These are phyloP conservation scores for Smallanthus sonchifolius DNA, from an alignment of 129 eudicot genomes.

Conservation along the genomic window DNA sequence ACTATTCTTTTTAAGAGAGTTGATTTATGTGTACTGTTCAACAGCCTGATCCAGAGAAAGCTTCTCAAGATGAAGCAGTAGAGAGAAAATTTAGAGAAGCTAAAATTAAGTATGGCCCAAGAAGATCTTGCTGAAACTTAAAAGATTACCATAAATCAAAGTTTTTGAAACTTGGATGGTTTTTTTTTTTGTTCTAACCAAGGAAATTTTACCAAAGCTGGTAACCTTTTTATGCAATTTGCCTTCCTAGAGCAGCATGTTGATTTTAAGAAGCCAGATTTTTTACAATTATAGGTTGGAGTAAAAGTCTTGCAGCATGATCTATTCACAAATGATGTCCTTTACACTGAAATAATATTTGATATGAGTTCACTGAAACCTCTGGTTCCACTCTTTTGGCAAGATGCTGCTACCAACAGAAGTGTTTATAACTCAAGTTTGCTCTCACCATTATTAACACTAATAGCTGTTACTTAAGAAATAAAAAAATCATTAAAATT, in stretches of 20 bases:
- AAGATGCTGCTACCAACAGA: slow-evolving; percentile 29
- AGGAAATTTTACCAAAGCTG: not conserved
- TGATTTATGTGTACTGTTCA: slow-evolving; percentile 3
- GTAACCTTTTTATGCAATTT: not conserved
- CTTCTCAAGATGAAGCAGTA: slow-evolving; percentile 87
- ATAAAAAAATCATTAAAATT: too few species aligned
- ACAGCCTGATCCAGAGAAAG: slow-evolving; percentile 99
- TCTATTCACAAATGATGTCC: slow-evolving; percentile 94
- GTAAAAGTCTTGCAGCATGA: slow-evolving; percentile 85
- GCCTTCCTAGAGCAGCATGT: not conserved
- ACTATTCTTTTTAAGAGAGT: not conserved
- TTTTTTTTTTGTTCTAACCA: not conserved
- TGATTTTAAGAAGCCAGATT: slow-evolving; percentile 1
- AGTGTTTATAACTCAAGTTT: not conserved
- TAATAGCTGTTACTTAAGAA: not conserved
- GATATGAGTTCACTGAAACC: slow-evolving; percentile 90
- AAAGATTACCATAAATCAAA: not conserved
- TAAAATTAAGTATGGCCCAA: slow-evolving; percentile 84
- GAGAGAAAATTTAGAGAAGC: slow-evolving; percentile 74
- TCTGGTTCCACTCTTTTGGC: slow-evolving; percentile 95
- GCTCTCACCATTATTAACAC: not conserved
- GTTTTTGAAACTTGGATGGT: not conserved
- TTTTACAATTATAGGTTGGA: slow-evolving; percentile 60
- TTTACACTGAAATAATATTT: slow-evolving; percentile 87
- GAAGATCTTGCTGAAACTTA: slow-evolving; percentile 85